Base-by-base conservation (phyloP, 257 asterid genomes). In the Forsythia viridissima region DNA sequence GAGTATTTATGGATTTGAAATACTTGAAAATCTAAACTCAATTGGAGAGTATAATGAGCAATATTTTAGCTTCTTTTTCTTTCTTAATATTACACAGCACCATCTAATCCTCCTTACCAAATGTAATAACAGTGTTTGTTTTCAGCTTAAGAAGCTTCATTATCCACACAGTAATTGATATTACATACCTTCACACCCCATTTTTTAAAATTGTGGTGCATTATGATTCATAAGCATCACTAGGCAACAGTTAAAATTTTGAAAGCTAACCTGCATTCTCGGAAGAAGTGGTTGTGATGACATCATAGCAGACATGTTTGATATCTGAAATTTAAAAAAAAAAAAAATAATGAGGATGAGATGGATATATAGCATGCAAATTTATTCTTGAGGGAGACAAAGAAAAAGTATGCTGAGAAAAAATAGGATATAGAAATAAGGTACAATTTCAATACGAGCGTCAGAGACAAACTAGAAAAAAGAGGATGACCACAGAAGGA, bases 271-370 rank as follows among this genome's bases (percentile, higher is more conserved):
- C 97, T 94, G 98, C 91, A 82, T 79, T 85, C 97, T 87, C 68
- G 98, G 96, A 78, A 87, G 78, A 82, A 86, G 85, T 72, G 96
- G 77, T 80, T 87, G 97, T 59, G 96, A 89, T n/a, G 92, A 90
- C 98, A 91, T 90, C 98, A 94, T 92, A 65, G 94, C 93, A 69
- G 97, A 89, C 96, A 94, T 89, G 87, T 89, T 94, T 34, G 98
- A 86, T 81, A 94, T 94, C 98, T 94, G 97, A 75, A 79, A 88
- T 77, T 80, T 36, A 66, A 79, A 63, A 8, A 24, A 79, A 63
- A 8, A 24, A 15, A n/a, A 65, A 4, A 24, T 77, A 6, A 79
- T 40, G 40, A 80, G 76, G 75, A 68, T 77, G 80, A 85, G 34
- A 30, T 1, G 34, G 34, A 30, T 30, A 30, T 30, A 30, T 30